Conservation (phyloP, 352 stramenopile genomes). For the Peronospora farinosa region DNA sequence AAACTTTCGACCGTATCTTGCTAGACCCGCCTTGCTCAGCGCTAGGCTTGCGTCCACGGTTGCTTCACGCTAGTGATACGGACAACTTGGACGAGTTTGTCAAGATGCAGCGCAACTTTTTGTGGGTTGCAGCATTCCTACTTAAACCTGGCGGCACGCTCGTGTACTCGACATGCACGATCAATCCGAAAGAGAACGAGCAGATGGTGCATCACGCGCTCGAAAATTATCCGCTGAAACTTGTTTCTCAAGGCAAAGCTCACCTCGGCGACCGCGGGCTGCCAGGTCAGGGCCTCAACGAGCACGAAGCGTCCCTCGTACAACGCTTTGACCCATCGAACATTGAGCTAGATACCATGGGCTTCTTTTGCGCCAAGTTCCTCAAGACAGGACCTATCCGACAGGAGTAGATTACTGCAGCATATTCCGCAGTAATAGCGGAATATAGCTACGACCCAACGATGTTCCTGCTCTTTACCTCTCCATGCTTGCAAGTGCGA, state of each 20-base stretch:
- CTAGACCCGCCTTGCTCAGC: constrained; percentile 90
- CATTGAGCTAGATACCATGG: constrained; percentile 81
- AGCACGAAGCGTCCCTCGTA: constrained; percentile 65
- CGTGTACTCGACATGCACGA: constrained; percentile 94
- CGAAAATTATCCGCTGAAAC: constrained; percentile 75
- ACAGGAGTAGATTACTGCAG: background rate
- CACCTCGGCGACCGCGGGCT: constrained; percentile 66
- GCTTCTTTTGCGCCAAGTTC: constrained; percentile 93
- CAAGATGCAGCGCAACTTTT: constrained; percentile 86
- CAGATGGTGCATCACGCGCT: constrained; percentile 88
- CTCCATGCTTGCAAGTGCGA: too few species aligned
- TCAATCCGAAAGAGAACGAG: constrained; percentile 91
- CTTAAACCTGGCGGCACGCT: constrained; percentile 88
- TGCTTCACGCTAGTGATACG: constrained; percentile 74
- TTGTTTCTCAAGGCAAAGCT: constrained; percentile 52
- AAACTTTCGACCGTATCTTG: constrained; percentile 92
- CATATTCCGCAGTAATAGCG: too few species aligned
- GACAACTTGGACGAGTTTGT: constrained; percentile 70
- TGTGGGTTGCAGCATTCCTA: constrained; percentile 81
- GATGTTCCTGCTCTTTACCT: too few species aligned
- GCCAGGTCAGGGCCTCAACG: constrained; percentile 62
- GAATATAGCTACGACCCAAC: too few species aligned
- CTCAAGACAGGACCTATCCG: constrained; percentile 65
- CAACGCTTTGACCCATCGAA: constrained; percentile 87
- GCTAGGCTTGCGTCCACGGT: constrained; percentile 87